A percentile compares a stretch with the other conserved stretches of the same genome.
Evolutionary conservation across 208 protist species (phyloP).

Genomic region (Naegleria lovaniensis): DNA sequence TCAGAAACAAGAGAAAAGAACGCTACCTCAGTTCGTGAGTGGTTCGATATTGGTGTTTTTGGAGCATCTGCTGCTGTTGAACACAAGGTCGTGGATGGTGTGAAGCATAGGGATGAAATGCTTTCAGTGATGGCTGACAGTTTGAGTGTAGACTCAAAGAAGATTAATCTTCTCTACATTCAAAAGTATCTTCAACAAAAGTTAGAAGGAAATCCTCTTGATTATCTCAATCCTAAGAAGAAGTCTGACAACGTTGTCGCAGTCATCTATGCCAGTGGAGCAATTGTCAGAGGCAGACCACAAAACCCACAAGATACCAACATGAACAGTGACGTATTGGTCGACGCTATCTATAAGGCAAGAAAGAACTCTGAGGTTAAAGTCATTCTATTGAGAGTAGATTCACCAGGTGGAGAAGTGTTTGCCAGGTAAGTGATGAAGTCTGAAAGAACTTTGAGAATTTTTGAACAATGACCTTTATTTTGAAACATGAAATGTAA

Average conservation of each 20-base stretch:
- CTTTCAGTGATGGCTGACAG: neutral
- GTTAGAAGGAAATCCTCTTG: neutral
- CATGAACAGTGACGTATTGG: neutral
- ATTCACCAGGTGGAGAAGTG: slow-evolving; percentile 1
- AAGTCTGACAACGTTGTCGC: neutral
- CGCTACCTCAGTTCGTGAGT: neutral
- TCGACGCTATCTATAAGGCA: neutral
- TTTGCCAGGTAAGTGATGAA: neutral
- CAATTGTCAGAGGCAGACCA: neutral
- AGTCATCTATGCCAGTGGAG: neutral
- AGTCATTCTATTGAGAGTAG: neutral
- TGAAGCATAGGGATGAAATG: neutral
- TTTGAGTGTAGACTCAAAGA: neutral
- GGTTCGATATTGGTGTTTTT: slow-evolving; percentile 1
- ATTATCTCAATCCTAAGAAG: neutral
- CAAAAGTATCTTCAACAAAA: neutral
- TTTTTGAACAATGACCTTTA: no score
- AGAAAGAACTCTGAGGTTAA: neutral
- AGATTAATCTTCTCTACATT: neutral
- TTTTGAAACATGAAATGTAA: no score
- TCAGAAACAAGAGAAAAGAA: neutral
- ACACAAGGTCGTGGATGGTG: neutral
- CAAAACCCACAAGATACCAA: neutral
- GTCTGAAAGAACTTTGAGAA: no score
- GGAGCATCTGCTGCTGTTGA: neutral